Evolutionary conservation across 805 yeast genomes (phyloP).

Genomic region (Hanseniaspora pseudoguilliermondii): DNA sequence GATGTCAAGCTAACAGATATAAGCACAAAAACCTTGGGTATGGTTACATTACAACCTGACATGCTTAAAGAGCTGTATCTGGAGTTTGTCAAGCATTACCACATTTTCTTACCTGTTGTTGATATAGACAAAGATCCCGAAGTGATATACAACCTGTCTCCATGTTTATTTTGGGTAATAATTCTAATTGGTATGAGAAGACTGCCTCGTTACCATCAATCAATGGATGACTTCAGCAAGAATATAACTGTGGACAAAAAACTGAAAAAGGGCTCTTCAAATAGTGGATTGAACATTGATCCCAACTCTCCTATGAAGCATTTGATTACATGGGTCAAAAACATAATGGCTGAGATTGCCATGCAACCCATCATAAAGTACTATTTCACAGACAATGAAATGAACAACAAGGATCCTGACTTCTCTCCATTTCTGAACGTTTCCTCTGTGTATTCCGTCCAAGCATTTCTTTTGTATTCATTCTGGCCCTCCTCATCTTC

Average conservation of each 20-base stretch:
- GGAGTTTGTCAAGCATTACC: conserved; percentile 68
- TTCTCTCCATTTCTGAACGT: conserved; percentile 68
- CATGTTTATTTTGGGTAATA: conserved; percentile 87
- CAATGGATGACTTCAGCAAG: conserved; percentile 17
- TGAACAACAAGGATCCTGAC: neutral
- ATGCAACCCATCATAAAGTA: conserved; percentile 82
- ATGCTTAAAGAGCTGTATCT: conserved; percentile 49
- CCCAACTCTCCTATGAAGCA: conserved; percentile 16
- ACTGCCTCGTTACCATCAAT: conserved; percentile 21
- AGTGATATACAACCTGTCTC: conserved; percentile 61
- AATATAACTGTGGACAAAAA: conserved; percentile 16
- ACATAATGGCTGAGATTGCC: conserved; percentile 72
- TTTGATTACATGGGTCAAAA: conserved; percentile 58
- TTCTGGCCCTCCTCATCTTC: conserved; percentile 96
- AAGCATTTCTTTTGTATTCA: conserved; percentile 76
- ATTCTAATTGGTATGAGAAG: conserved; percentile 75
- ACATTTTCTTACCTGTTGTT: conserved; percentile 76
- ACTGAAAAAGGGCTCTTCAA: conserved; percentile 1
- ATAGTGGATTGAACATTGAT: neutral
- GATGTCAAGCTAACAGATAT: conserved; percentile 33
- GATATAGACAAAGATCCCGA: conserved; percentile 77
- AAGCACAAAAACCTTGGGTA: conserved; percentile 59
- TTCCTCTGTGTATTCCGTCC: conserved; percentile 86
- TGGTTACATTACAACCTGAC: conserved; percentile 45
- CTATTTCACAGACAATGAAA: conserved; percentile 59